Percentiles rank a stretch among this genome's conserved stretches.
Conservation (phyloP, 305 asterid species). For the Rubia balearica region DNA sequence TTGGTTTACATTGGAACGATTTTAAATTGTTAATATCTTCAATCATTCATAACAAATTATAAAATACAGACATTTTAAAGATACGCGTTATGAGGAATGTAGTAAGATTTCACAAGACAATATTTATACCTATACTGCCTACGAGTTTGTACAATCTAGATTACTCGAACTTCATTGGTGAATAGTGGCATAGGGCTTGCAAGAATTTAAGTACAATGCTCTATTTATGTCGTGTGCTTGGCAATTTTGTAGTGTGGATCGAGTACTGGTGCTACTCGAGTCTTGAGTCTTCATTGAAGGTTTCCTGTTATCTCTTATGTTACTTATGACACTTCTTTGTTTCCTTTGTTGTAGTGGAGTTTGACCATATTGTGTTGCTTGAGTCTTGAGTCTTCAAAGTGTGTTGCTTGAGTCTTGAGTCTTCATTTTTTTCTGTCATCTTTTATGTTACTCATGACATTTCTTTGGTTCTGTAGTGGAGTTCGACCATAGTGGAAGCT, state of each 20-base stretch:
- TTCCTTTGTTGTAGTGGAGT: slow-evolving; percentile 11
- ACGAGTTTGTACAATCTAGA: neutral
- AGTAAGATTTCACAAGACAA: too few species aligned
- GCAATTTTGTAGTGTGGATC: too few species aligned
- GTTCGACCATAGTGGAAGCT: slow-evolving; percentile 92
- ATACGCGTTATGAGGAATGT: too few species aligned
- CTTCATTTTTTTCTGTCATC: neutral
- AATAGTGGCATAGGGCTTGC: too few species aligned
- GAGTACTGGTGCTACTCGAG: too few species aligned
- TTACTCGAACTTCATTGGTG: neutral
- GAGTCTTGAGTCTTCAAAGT: too few species aligned
- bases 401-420: neutral
- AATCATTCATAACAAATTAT: neutral
- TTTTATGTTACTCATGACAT: slow-evolving; percentile 12
- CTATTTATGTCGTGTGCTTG: too few species aligned
- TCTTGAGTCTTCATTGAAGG: neutral
- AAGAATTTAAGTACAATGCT: too few species aligned
- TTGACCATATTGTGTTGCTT: slow-evolving; percentile 58
- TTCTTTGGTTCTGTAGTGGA: slow-evolving; percentile 49
- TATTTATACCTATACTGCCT: neutral
- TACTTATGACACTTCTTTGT: neutral
- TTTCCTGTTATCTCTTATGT: neutral
- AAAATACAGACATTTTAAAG: too few species aligned
- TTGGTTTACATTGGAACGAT: neutral
- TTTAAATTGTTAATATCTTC: neutral